Conservation (phyloP, 1,284 basidiomycete species). For the Apiotrichum sp. region DNA sequence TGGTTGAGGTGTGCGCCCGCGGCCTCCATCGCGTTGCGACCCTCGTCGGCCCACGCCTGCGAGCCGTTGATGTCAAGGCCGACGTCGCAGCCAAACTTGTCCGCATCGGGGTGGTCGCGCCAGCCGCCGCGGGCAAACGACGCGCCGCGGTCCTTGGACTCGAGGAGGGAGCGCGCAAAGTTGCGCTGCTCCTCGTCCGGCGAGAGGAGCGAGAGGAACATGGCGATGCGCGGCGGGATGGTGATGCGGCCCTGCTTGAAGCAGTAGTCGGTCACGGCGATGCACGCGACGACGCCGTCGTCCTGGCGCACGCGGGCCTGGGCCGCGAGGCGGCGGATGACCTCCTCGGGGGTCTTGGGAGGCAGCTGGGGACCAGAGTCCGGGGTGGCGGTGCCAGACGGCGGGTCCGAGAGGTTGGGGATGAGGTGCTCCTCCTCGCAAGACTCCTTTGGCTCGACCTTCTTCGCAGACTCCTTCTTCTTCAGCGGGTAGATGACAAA, state of each 20-base stretch:
- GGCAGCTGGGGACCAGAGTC: background rate
- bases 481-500: slow-evolving; percentile 59
- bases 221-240: slow-evolving; percentile 56
- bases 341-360: slow-evolving; percentile 8
- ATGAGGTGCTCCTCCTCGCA: slow-evolving; percentile 9
- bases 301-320: slow-evolving; percentile 28
- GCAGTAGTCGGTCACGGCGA: slow-evolving; percentile 62
- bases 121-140: slow-evolving; percentile 39
- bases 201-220: slow-evolving; percentile 25
- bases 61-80: slow-evolving; percentile 19
- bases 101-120: slow-evolving; percentile 35
- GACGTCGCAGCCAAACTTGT: slow-evolving; percentile 28
- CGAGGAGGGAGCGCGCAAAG: slow-evolving; percentile 23
- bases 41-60: slow-evolving; percentile 27
- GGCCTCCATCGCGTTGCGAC: slow-evolving; percentile 26
- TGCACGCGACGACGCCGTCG: slow-evolving; percentile 57
- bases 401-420: slow-evolving; percentile 9
- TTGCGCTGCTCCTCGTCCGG: slow-evolving; percentile 17
- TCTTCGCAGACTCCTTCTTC: slow-evolving; percentile 18
- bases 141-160: slow-evolving; percentile 32
- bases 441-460: slow-evolving; percentile 3
- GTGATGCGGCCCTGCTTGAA: slow-evolving; percentile 72
- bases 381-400: slow-evolving; percentile 13
- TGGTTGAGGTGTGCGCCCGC: slow-evolving; percentile 23
- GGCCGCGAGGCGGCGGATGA: background rate